These are phyloP conservation scores for Scheffersomyces titani DNA, from an alignment of 1,139 yeast genomes.

Conservation along the genomic window DNA sequence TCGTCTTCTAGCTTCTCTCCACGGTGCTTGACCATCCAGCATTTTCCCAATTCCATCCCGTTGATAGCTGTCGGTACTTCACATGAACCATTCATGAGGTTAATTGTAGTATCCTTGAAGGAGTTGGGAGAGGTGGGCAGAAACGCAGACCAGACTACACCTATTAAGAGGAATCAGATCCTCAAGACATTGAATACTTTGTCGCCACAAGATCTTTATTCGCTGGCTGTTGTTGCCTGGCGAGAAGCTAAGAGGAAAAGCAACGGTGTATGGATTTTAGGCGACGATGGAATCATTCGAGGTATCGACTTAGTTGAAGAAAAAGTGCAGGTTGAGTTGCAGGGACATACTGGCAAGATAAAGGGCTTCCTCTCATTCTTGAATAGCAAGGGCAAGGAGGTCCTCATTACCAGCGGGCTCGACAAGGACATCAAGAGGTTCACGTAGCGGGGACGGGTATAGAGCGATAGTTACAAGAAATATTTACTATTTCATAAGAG, in stretches of 20 bases:
- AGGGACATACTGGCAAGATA: conserved; percentile 47
- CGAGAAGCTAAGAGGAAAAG: conserved; percentile 24
- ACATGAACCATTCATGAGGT: conserved; percentile 73
- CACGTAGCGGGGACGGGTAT: no score
- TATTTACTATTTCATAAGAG: no score
- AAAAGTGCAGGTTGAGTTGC: conserved; percentile 24
- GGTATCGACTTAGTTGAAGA: conserved; percentile 50
- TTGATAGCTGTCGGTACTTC: conserved; percentile 64
- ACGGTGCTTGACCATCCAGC: conserved; percentile 39
- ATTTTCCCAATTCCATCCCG: conserved; percentile 18
- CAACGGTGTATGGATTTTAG: conserved; percentile 64
- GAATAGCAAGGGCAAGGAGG: conserved; percentile 25
- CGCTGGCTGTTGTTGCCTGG: conserved; percentile 54
- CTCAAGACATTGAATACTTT: conserved; percentile 58
- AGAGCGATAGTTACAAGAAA: neutral
- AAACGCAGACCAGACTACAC: conserved; percentile 1
- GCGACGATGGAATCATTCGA: conserved; percentile 68
- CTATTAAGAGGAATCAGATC: conserved; percentile 44
- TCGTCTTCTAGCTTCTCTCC: conserved; percentile 69
- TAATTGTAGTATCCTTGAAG: conserved; percentile 53
- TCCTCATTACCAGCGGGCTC: conserved; percentile 47
- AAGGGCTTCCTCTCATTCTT: conserved; percentile 29
- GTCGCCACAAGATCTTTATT: conserved; percentile 73
- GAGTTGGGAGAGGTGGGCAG: conserved; percentile 12
- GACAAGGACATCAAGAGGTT: conserved; percentile 34